Percentiles rank a stretch among this genome's conserved stretches.
Conservation (phyloP, 2,329 filamentous ascomycete genomes). For the Metarhizium sp. region DNA sequence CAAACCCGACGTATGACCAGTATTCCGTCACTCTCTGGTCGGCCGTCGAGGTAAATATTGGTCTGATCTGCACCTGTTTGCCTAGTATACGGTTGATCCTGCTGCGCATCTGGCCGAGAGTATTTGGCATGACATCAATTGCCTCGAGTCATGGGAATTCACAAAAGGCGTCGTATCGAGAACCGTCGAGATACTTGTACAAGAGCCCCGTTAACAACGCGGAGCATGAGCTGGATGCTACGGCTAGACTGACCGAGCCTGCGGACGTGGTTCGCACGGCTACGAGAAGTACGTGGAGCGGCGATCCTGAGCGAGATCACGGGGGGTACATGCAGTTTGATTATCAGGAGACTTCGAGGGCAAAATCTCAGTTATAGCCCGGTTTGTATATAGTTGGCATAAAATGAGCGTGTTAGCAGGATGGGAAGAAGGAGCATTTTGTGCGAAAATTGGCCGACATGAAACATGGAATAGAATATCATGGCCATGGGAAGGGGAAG, state of each 20-base stretch:
- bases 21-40: constrained; percentile 19
- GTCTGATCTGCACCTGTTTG: constrained; percentile 24
- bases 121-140: constrained; percentile 5
- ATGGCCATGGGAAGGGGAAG: no score
- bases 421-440: no score
- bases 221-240: background rate
- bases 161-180: background rate
- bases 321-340: background rate
- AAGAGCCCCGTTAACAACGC: background rate
- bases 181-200: background rate
- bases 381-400: no score
- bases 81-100: constrained; percentile 19
- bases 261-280: background rate
- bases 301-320: background rate
- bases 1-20: constrained; percentile 19
- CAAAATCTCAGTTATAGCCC: no score
- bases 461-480: no score
- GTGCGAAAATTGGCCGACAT: no score
- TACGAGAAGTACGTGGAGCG: background rate
- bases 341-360: background rate
- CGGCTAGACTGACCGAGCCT: background rate
- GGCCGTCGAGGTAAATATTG: constrained; percentile 21
- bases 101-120: constrained; percentile 21
- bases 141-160: background rate
- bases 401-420: no score